Conservation (phyloP, 352 stramenopile species). For the Phytophthora constricta region DNA sequence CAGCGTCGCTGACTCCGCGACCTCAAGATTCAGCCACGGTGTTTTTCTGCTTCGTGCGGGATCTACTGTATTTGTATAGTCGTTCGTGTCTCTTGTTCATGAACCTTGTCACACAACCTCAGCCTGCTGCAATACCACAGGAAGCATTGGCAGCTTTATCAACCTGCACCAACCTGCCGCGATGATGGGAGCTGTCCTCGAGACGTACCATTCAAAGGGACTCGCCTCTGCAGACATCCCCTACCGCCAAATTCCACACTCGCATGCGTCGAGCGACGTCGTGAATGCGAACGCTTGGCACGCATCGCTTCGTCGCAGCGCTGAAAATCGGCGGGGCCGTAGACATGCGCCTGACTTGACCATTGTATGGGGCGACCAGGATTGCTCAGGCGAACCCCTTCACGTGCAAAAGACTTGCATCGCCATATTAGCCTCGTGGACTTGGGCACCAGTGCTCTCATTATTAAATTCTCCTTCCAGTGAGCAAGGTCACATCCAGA, state of each 20-base stretch:
- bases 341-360: constrained; percentile 1
- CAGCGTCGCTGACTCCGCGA: no score
- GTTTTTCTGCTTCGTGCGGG: not conserved
- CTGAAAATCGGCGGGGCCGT: not conserved
- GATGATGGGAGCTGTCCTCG: no score
- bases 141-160: no score
- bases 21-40: not conserved
- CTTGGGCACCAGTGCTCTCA: not conserved
- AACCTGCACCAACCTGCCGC: no score
- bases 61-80: not conserved
- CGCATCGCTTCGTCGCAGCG: not conserved
- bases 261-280: not conserved
- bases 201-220: no score
- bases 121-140: no score
- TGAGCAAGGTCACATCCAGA: not conserved
- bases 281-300: not conserved
- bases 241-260: no score
- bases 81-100: constrained; percentile 1
- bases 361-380: not conserved
- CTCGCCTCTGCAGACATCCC: no score
- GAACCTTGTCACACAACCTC: not conserved
- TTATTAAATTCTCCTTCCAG: not conserved
- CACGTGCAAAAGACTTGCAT: no score
- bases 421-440: not conserved
- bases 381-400: not conserved